phyloP scores from a whole-genome alignment of 805 yeast genomes.

The Saturnispora diversa region DNA sequence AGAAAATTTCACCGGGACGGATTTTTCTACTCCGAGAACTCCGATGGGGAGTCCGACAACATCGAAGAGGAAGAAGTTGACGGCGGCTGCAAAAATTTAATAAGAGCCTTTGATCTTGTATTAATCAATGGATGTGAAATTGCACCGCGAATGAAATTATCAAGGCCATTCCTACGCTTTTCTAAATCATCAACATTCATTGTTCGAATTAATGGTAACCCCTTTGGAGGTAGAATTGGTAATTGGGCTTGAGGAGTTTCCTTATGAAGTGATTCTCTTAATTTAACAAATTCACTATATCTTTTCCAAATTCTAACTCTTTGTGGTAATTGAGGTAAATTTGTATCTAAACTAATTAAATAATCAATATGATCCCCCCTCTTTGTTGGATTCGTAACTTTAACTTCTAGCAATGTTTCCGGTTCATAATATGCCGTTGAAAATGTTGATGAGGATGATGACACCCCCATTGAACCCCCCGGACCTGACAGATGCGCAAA shows the following conservation, averaged over 20 bases:
- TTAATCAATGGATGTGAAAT: conserved; percentile 93
- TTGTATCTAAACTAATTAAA: conserved; percentile 82
- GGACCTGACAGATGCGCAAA: no score
- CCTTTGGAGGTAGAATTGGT: conserved; percentile 87
- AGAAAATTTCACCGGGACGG: no score
- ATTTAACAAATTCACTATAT: conserved; percentile 82
- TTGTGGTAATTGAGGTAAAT: conserved; percentile 77
- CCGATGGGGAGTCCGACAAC: no score
- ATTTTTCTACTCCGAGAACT: no score
- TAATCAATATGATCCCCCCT: conserved; percentile 58
- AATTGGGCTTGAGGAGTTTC: conserved; percentile 76
- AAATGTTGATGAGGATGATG: neutral
- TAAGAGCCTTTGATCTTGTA: conserved; percentile 68
- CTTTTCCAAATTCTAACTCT: conserved; percentile 65
- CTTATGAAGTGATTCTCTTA: conserved; percentile 61
- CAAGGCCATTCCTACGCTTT: conserved; percentile 73
- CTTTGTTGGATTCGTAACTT: conserved; percentile 71
- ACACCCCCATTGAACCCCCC: neutral
- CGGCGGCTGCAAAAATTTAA: conserved; percentile 51
- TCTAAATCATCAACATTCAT: conserved; percentile 77
- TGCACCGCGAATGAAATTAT: conserved; percentile 65
- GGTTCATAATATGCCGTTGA: conserved; percentile 71
- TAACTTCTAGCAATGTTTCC: conserved; percentile 87
- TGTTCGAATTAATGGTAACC: conserved; percentile 46
- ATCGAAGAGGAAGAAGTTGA: neutral